These are phyloP conservation scores for Fusarium sp. DNA, from an alignment of 2,329 filamentous ascomycete species.

Conservation along the genomic window DNA sequence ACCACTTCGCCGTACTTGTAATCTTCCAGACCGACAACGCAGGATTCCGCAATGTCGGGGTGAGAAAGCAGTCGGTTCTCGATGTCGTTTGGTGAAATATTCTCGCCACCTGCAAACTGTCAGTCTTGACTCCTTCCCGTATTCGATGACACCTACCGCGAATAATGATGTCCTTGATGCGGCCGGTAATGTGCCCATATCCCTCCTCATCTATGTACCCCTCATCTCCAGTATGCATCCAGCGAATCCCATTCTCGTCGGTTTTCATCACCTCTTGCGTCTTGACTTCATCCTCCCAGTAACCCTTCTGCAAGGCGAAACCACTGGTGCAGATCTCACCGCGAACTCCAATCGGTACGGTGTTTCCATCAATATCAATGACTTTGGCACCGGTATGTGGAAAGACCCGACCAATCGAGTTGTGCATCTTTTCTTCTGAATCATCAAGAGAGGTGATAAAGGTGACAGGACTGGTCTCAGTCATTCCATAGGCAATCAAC, in stretches of 20 bases:
- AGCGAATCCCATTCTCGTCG: conserved; percentile 55
- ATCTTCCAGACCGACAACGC: conserved; percentile 11
- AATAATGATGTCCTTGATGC: conserved; percentile 79
- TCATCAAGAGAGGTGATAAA: conserved; percentile 75
- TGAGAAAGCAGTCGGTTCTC: conserved; percentile 2
- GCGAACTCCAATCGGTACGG: conserved; percentile 62
- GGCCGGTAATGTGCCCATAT: conserved; percentile 67
- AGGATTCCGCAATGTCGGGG: neutral
- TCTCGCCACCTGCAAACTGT: conserved; percentile 4
- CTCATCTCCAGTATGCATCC: conserved; percentile 67
- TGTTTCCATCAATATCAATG: conserved; percentile 64
- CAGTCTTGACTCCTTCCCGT: neutral
- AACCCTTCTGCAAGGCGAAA: conserved; percentile 68
- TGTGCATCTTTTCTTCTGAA: conserved; percentile 70
- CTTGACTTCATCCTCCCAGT: conserved; percentile 65
- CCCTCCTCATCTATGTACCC: conserved; percentile 59
- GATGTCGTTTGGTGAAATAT: conserved; percentile 12
- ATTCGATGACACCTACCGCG: conserved; percentile 56
- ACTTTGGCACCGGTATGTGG: conserved; percentile 72
- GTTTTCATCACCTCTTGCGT: conserved; percentile 41
- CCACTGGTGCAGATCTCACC: conserved; percentile 75
- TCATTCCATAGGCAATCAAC: conserved; percentile 67
- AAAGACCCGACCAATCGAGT: conserved; percentile 70
- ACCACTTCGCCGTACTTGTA: conserved; percentile 20
- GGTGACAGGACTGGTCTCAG: conserved; percentile 69